phyloP scores from a whole-genome alignment of 1,139 yeast species.

The Yamadazyma spencermartinsiae region DNA sequence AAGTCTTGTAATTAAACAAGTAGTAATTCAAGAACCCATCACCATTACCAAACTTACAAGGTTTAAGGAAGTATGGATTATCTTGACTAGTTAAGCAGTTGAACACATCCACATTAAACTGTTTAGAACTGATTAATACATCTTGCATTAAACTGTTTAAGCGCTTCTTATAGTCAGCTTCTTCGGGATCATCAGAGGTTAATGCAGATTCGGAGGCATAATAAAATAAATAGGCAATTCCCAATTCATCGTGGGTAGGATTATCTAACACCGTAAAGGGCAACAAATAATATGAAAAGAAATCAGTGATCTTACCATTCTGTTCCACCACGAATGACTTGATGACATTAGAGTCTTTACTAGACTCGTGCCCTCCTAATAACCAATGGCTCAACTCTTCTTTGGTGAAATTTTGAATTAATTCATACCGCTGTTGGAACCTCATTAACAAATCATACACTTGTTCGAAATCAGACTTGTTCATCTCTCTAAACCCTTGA shows the following conservation, averaged over 20 bases:
- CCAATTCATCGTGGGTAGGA: slow-evolving; percentile 63
- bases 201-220: slow-evolving; percentile 71
- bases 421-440: slow-evolving; percentile 70
- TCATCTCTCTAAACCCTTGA: slow-evolving; percentile 67
- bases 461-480: slow-evolving; percentile 58
- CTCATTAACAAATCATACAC: slow-evolving; percentile 58
- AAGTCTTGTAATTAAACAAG: slow-evolving; percentile 83
- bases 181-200: slow-evolving; percentile 24
- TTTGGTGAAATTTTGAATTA: slow-evolving; percentile 65
- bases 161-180: slow-evolving; percentile 50
- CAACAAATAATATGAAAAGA: slow-evolving; percentile 82
- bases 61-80: slow-evolving; percentile 76
- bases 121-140: slow-evolving; percentile 74
- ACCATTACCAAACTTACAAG: slow-evolving; percentile 88
- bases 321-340: slow-evolving; percentile 83
- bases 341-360: slow-evolving; percentile 49
- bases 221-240: slow-evolving; percentile 87
- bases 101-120: slow-evolving; percentile 78
- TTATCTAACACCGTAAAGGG: slow-evolving; percentile 85
- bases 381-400: slow-evolving; percentile 87
- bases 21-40: slow-evolving; percentile 92
- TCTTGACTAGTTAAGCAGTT: slow-evolving; percentile 92
- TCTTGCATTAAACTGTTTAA: slow-evolving; percentile 65
- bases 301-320: slow-evolving; percentile 75
- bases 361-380: slow-evolving; percentile 41